Percentiles rank a stretch among this genome's conserved stretches.
phyloP scores from a whole-genome alignment of 805 yeast genomes.

The Candida sithepensis region DNA sequence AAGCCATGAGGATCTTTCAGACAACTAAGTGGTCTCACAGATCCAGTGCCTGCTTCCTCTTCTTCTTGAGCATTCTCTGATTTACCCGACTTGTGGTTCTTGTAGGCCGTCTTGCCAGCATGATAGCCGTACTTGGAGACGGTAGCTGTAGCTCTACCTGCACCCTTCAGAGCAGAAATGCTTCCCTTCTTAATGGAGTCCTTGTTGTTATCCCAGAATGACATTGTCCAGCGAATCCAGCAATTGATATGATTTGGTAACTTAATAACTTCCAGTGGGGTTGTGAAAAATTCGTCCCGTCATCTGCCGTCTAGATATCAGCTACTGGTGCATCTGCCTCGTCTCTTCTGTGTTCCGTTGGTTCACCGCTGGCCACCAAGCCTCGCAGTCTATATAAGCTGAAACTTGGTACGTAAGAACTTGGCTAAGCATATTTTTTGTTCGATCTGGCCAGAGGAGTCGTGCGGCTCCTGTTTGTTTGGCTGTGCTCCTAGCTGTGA shows the following conservation, averaged over 20 bases:
- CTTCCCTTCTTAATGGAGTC: slow-evolving; percentile 49
- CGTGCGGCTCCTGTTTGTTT: not conserved
- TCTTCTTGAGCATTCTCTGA: slow-evolving; percentile 14
- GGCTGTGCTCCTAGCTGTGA: not conserved
- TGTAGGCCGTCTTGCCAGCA: slow-evolving; percentile 47
- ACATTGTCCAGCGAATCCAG: no score
- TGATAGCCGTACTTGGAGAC: slow-evolving; percentile 42
- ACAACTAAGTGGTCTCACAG: slow-evolving; percentile 18
- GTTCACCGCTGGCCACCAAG: no score
- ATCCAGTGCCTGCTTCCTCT: slow-evolving; percentile 12
- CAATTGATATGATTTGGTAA: no score
- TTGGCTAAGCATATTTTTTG: no score
- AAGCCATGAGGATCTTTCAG: slow-evolving; percentile 31
- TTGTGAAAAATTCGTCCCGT: no score
- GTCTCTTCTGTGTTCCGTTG: no score
- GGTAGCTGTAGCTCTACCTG: slow-evolving; percentile 48
- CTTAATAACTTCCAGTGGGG: no score
- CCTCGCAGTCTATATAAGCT: no score
- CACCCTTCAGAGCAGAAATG: slow-evolving; percentile 44
- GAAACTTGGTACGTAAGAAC: not conserved
- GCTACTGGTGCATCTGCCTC: no score
- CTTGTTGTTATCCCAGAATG: slow-evolving; percentile 51
- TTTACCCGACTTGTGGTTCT: slow-evolving; percentile 33
- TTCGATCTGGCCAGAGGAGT: no score
- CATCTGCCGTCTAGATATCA: no score